Evolutionary conservation across 2,329 filamentous ascomycete species (phyloP), one percentile per base, ranked within the genome.

Genomic region (Lojkania enalia): DNA sequence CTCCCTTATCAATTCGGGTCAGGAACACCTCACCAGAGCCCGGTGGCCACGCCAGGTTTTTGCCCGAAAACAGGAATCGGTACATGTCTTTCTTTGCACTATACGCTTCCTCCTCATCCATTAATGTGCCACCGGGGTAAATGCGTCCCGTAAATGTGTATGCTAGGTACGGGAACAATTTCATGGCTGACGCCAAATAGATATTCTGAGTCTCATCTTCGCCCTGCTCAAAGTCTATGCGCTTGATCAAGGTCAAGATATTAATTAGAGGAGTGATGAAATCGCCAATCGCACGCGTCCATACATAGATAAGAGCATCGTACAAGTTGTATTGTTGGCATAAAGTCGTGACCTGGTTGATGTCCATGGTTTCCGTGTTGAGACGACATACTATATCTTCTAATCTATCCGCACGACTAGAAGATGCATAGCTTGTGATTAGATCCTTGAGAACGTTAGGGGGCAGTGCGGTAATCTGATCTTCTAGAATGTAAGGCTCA

Each of bases 331-430:
- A 85, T 64, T 92, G 86, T 67, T 94, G 95, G 77, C 94, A 99
- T 18, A 99, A 77, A 11, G 81, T 80, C 0, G 92, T 96, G 46
- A 95, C 84, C 69, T 97, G 89, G 65, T 99, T 92, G 55, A 99
- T 84, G 65, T 99, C 95, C 64, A 99, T 84, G 0, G 90, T 96
- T 12, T 82, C 77, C 1, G 92, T 95, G 59, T 96, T 87, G 72
- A 99, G 86, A 53, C 92, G 86, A 66, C 92, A 97, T 21, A 99
- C 87, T 68, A 97, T 87, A 70, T 97, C 92, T 71, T 99, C 95
- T 5, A 99, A 77, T 9, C 86, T 84, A 49, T 81, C 81, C 56
- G 91, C 86, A 59, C 87, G 83, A 35, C 88, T 88, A 49, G 84
- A 86, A 29, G 77, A 78, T 14, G 90, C 86, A 65, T 88, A 97